These are phyloP conservation scores for Erythrophleum ivorense DNA, from an alignment of 331 rosid species.

Conservation along the genomic window DNA sequence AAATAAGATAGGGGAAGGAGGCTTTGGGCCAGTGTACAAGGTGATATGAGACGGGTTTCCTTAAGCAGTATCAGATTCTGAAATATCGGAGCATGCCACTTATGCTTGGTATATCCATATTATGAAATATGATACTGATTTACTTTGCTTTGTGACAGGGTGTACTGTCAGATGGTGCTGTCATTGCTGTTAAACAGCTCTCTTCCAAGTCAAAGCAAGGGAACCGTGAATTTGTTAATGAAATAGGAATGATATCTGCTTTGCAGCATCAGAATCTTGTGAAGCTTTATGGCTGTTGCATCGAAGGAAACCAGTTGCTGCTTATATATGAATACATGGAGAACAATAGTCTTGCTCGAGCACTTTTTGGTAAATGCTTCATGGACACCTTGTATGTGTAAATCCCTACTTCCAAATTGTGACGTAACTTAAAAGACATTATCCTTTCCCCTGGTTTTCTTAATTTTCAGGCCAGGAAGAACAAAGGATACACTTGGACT, in stretches of 20 bases:
- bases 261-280: slow-evolving; percentile 74
- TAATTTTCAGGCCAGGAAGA: slow-evolving; percentile 53
- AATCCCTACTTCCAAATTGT: not conserved
- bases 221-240: slow-evolving; percentile 65
- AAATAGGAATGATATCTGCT: slow-evolving; percentile 76
- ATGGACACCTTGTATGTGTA: not conserved
- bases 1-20: slow-evolving; percentile 77
- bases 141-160: slow-evolving; percentile 44
- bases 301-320: slow-evolving; percentile 66
- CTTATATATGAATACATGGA: slow-evolving; percentile 69
- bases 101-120: not conserved
- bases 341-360: slow-evolving; percentile 68
- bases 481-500: slow-evolving; percentile 60
- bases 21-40: slow-evolving; percentile 75
- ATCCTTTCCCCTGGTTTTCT: not conserved
- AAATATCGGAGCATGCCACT: not conserved
- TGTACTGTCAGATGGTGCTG: slow-evolving; percentile 55
- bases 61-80: not conserved
- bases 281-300: slow-evolving; percentile 65
- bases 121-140: slow-evolving; percentile 6
- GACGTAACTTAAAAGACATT: slow-evolving; percentile 9
- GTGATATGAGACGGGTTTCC: slow-evolving; percentile 32
- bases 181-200: slow-evolving; percentile 66
- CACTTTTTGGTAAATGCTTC: slow-evolving; percentile 58
- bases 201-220: slow-evolving; percentile 74